Evolutionary conservation across 1,139 yeast species (phyloP).

Genomic region (Diutina mesorugosa): DNA sequence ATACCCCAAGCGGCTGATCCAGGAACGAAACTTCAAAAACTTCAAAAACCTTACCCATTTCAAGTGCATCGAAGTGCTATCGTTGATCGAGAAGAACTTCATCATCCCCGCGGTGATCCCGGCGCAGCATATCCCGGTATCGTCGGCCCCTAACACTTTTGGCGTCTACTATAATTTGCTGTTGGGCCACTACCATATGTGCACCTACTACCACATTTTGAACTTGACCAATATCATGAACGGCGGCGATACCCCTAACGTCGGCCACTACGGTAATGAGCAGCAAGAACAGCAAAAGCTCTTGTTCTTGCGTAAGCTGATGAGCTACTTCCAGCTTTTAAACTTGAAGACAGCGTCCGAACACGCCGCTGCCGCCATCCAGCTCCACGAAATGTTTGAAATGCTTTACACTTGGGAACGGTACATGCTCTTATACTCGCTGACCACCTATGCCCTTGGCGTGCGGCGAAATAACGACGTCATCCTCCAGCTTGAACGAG

Average conservation of each 20-base stretch:
- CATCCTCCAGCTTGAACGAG: not conserved
- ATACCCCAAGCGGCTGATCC: conserved; percentile 6
- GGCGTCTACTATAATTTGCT: conserved; percentile 24
- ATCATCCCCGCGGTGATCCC: conserved; percentile 2
- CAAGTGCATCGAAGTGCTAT: not conserved
- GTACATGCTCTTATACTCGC: not conserved
- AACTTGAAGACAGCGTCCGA: conserved; percentile 8
- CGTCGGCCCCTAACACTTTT: conserved; percentile 12
- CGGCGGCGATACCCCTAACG: conserved; percentile 2
- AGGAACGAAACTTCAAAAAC: conserved; percentile 8
- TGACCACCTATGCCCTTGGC: not conserved
- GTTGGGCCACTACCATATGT: conserved; percentile 19
- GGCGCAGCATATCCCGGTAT: not conserved
- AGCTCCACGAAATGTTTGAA: conserved; percentile 24
- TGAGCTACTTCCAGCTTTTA: conserved; percentile 24
- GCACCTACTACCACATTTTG: conserved; percentile 22
- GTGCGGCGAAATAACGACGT: not conserved
- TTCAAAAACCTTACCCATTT: conserved; percentile 8
- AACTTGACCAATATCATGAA: conserved; percentile 11
- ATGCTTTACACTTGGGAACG: conserved; percentile 18
- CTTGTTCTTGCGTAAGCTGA: conserved; percentile 19
- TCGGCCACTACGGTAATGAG: conserved; percentile 4
- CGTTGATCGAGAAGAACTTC: conserved; percentile 1
- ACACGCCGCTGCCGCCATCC: conserved; percentile 7
- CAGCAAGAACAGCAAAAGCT: conserved; percentile 22